phyloP scores from a whole-genome alignment of 352 stramenopile genomes.

The Globisporangium alternatum region DNA sequence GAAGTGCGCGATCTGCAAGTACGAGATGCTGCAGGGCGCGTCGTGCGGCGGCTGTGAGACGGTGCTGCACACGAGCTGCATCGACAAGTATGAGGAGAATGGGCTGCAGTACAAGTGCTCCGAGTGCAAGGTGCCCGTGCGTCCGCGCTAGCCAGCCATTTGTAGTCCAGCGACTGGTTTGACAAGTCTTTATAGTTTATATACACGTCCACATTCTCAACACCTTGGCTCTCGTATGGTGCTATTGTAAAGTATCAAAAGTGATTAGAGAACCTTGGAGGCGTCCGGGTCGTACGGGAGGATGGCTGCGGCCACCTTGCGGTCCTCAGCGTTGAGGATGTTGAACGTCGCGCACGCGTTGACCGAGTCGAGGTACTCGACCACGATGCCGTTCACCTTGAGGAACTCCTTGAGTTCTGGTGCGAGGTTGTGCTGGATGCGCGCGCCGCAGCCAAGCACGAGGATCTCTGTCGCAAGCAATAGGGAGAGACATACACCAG shows the following conservation, averaged over 20 bases:
- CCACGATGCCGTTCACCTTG: slow-evolving; percentile 80
- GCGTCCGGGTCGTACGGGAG: slow-evolving; percentile 61
- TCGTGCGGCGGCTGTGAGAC: slow-evolving; percentile 45
- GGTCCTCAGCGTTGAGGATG: slow-evolving; percentile 89
- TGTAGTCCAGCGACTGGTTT: neutral
- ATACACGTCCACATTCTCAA: neutral
- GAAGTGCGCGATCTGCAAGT: slow-evolving; percentile 77
- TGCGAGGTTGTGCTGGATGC: slow-evolving; percentile 57
- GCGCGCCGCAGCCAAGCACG: slow-evolving; percentile 69
- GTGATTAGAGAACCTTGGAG: slow-evolving; percentile 2
- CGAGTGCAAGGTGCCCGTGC: slow-evolving; percentile 43
- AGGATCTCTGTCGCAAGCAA: slow-evolving; percentile 54
- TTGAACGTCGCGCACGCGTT: slow-evolving; percentile 90
- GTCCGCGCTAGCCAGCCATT: slow-evolving; percentile 2
- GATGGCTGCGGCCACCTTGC: slow-evolving; percentile 75
- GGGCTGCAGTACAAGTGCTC: slow-evolving; percentile 59
- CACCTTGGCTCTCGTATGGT: neutral
- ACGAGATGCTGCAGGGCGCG: slow-evolving; percentile 67
- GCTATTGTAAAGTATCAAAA: neutral
- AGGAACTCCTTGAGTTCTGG: slow-evolving; percentile 69
- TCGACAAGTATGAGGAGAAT: slow-evolving; percentile 66
- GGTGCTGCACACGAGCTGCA: slow-evolving; percentile 46
- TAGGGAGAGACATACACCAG: neutral
- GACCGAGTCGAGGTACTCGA: slow-evolving; percentile 82
- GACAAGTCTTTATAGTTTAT: slow-evolving; percentile 8